These are phyloP conservation scores for Aphanomyces invadans DNA, from an alignment of 352 stramenopile species.

Conservation along the genomic window DNA sequence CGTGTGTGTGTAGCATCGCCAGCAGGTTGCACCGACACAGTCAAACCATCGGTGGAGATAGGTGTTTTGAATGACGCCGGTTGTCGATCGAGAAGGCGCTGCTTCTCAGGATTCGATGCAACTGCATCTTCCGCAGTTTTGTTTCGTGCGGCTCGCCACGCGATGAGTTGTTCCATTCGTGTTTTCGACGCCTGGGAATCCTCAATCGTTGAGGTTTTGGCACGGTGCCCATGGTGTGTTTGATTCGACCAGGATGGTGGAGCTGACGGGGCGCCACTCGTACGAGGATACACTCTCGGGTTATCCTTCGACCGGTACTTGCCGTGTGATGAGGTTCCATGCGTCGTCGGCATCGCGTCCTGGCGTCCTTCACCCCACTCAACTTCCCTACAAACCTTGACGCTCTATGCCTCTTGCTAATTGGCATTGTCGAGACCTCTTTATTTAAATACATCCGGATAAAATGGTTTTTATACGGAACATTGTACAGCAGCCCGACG, in stretches of 20 bases:
- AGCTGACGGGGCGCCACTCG: neutral
- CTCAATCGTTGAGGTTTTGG: neutral
- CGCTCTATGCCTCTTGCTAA: neutral
- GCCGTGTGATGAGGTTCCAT: neutral
- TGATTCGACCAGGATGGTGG: neutral
- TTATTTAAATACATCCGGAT: neutral
- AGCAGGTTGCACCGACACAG: no score
- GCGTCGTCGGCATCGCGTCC: neutral
- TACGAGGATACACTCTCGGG: neutral
- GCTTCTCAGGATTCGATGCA: neutral
- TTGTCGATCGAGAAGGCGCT: neutral
- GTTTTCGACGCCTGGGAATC: neutral
- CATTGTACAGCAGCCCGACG: no score
- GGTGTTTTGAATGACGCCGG: neutral
- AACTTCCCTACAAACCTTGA: neutral
- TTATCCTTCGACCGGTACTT: neutral
- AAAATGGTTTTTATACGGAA: no score
- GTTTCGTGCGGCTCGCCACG: conserved; percentile 19
- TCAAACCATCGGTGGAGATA: neutral
- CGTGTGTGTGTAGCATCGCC: neutral
- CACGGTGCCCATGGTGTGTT: neutral
- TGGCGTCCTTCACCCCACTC: neutral
- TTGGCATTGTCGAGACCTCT: no score
- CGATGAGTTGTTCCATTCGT: conserved; percentile 11
- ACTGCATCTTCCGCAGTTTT: neutral